phyloP scores from a whole-genome alignment of 768 basidiomycete genomes.

The Xanthoconium stramineum region DNA sequence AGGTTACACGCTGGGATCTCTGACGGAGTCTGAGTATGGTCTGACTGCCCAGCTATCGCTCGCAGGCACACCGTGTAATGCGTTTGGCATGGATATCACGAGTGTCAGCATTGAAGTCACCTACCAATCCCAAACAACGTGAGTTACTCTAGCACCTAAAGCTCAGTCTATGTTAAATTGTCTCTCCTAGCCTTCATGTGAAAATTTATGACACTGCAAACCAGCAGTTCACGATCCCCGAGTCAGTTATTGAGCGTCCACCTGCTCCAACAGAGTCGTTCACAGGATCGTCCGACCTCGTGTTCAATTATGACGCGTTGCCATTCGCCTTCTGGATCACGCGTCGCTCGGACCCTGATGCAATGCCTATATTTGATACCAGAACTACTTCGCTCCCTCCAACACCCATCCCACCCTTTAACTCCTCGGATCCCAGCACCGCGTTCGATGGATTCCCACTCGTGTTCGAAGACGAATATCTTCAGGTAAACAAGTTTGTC shows the following conservation, averaged over 20 bases:
- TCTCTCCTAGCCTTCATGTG: constrained; percentile 52
- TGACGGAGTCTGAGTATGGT: constrained; percentile 45
- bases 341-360: constrained; percentile 54
- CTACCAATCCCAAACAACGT: constrained; percentile 58
- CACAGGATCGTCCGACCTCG: constrained; percentile 51
- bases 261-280: constrained; percentile 32
- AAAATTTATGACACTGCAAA: constrained; percentile 61
- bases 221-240: constrained; percentile 65
- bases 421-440: constrained; percentile 48
- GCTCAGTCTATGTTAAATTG: neutral
- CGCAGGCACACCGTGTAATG: constrained; percentile 57
- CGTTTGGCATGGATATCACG: constrained; percentile 57
- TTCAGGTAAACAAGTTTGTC: constrained; percentile 45
- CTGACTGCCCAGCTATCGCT: constrained; percentile 54
- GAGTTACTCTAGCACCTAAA: constrained; percentile 3
- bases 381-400: constrained; percentile 57
- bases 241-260: constrained; percentile 48
- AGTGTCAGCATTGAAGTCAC: constrained; percentile 63
- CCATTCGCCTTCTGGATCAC: constrained; percentile 85
- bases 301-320: constrained; percentile 60
- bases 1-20: constrained; percentile 54
- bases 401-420: constrained; percentile 57
- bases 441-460: constrained; percentile 63
- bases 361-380: constrained; percentile 66
- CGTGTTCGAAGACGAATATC: constrained; percentile 78